A percentile compares a stretch with the other conserved stretches of the same genome.
Evolutionary conservation across 2,329 filamentous ascomycete genomes (phyloP).

Genomic region (Ophiocordyceps robertsii): DNA sequence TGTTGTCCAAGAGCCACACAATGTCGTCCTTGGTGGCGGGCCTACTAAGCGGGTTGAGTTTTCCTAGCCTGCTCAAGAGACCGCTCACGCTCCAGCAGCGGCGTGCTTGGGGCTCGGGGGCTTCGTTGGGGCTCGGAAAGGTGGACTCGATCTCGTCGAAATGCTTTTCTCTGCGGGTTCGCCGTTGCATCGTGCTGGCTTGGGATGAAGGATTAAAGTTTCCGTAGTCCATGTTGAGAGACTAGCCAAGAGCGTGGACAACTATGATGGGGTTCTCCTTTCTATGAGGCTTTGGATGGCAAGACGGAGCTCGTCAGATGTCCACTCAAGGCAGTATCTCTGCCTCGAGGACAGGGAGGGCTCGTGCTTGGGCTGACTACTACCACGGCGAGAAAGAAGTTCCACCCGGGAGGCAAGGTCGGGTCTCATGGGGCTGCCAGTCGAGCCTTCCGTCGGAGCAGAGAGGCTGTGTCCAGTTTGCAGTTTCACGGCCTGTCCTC

Average conservation of each 20-base stretch:
- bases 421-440: too few relatives aligned
- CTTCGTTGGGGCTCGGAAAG: conserved; percentile 16
- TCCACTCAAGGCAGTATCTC: background rate
- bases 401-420: too few relatives aligned
- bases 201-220: conserved; percentile 12
- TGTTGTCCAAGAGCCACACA: conserved; percentile 87
- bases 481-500: background rate
- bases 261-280: background rate
- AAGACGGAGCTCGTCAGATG: background rate
- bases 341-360: too few relatives aligned
- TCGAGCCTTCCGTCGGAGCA: too few relatives aligned
- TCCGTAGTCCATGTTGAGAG: background rate
- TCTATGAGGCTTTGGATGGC: background rate
- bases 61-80: conserved; percentile 36
- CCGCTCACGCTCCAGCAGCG: conserved; percentile 15
- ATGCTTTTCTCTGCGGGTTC: conserved; percentile 31
- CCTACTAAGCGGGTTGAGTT: conserved; percentile 43
- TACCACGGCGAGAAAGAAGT: too few relatives aligned
- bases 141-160: conserved; percentile 37
- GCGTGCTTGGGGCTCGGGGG: background rate
- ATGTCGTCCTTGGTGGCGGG: conserved; percentile 51
- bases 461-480: background rate
- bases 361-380: too few relatives aligned
- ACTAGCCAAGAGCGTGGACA: background rate
- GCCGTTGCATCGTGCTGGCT: conserved; percentile 32